Base-by-base conservation (phyloP, 495 filamentous ascomycete species). In the Cudoniella acicularis region DNA sequence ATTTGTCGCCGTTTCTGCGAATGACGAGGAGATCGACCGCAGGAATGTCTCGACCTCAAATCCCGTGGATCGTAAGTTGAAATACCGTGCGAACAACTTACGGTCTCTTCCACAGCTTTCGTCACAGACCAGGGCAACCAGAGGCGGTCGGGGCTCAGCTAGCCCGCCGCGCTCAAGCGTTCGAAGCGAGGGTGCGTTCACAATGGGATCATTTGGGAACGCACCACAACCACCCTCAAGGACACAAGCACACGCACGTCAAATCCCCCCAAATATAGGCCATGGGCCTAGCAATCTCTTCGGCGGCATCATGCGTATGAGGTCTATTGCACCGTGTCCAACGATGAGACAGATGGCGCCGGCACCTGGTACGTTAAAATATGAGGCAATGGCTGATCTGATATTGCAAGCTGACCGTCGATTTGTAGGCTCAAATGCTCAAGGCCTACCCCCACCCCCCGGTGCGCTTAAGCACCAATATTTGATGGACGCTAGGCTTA, bases 241-340 rank as follows among this genome's bases (percentile, higher is more conserved):
- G n/a, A n/a, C n/a, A n/a, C n/a, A n/a, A n/a, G n/a, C n/a, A n/a
- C n/a, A n/a, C n/a, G n/a, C n/a, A n/a, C n/a, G n/a, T n/a, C n/a
- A n/a, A n/a, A n/a, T n/a, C n/a, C n/a, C n/a, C n/a, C 43, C 20
- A 47, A 47, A n/a, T 17, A 87, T 98, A 69, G 91, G 91, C 16
- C 88, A 92, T 69, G 91, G 92, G 42, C 86, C 88, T 18, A 90
- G 84, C 70, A 91, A 93, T 69, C 78, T 96, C 47, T 96, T 98
- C 68, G 87, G 90, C 61, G 90, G 89, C 25, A 96, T 97, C 61
- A 96, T 97, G 88, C 43, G 13, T 9, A 47, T 17, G 36, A 9
- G 9, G 9, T n/a, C n/a, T 9, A 9, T n/a, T 41, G 9, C 36
- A 9, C 9, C 36, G 36, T n/a, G 9, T 41, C 36, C 36, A 41